phyloP scores from a whole-genome alignment of 163 green algal genomes.

The Scenedesmus sp. region DNA sequence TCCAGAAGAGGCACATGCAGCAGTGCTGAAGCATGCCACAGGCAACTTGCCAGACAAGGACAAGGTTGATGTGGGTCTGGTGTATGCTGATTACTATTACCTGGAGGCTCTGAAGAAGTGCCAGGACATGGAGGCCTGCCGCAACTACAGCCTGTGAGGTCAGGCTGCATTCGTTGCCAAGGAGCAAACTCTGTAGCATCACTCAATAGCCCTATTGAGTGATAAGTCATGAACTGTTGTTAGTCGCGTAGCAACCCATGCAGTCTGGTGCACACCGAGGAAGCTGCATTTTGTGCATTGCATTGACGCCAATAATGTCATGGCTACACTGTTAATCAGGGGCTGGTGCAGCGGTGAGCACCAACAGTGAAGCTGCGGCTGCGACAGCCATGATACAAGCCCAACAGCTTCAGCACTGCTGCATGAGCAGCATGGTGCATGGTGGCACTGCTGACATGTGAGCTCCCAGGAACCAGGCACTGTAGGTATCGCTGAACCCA shows the following conservation, averaged over 20 bases:
- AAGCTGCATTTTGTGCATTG: too few relatives aligned
- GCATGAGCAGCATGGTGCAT: background rate
- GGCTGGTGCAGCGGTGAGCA: too few relatives aligned
- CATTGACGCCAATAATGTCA: too few relatives aligned
- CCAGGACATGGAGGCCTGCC: constrained; percentile 26
- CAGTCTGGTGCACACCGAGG: too few relatives aligned
- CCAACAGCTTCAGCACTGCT: too few relatives aligned
- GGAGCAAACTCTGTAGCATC: too few relatives aligned
- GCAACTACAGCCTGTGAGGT: background rate
- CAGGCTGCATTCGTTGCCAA: background rate
- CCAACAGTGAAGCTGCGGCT: too few relatives aligned
- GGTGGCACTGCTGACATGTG: background rate
- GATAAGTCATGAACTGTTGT: too few relatives aligned
- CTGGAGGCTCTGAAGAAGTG: constrained; percentile 38
- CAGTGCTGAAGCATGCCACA: constrained; percentile 29
- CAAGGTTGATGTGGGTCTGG: constrained; percentile 30
- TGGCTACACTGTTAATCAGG: too few relatives aligned
- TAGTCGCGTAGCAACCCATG: too few relatives aligned
- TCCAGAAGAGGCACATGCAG: background rate
- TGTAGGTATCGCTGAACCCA: background rate
- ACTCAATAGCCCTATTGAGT: too few relatives aligned
- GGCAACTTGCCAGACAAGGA: constrained; percentile 9
- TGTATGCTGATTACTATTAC: constrained; percentile 47
- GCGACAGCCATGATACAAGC: too few relatives aligned
- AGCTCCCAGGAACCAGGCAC: background rate